phyloP scores from a whole-genome alignment of 2,329 filamentous ascomycete genomes.

The Claviceps sp. region DNA sequence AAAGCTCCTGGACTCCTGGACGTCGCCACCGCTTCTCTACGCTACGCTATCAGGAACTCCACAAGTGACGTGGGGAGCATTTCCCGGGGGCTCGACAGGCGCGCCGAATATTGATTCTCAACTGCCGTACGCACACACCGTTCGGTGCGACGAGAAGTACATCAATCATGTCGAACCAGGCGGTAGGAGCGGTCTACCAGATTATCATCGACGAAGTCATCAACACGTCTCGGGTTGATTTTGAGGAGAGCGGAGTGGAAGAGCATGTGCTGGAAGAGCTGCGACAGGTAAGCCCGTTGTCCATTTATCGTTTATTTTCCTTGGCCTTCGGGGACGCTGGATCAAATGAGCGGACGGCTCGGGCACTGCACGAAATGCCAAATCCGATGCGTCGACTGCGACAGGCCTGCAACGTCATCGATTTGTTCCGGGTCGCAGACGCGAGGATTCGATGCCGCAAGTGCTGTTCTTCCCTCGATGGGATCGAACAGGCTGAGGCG shows the following conservation, averaged over 20 bases:
- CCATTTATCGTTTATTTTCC: not conserved
- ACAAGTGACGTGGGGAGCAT: not conserved
- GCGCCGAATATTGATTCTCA: not conserved
- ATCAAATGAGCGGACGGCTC: not conserved
- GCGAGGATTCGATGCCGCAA: no score
- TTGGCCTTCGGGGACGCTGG: not conserved
- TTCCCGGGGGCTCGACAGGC: not conserved
- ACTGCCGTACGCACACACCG: slow-evolving; percentile 3
- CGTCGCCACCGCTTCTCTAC: not conserved
- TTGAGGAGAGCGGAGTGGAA: slow-evolving; percentile 91
- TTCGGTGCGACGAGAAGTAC: slow-evolving; percentile 1
- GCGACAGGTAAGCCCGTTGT: slow-evolving; percentile 55
- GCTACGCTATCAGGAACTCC: not conserved
- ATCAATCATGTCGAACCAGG: slow-evolving; percentile 41
- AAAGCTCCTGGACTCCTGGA: not conserved
- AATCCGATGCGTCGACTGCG: not conserved
- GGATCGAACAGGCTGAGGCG: not conserved
- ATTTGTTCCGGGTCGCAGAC: no score
- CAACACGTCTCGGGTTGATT: slow-evolving; percentile 82
- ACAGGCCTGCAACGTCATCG: no score
- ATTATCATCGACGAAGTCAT: slow-evolving; percentile 74
- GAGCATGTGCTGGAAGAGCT: slow-evolving; percentile 76
- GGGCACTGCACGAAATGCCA: not conserved
- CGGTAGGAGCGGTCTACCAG: slow-evolving; percentile 67
- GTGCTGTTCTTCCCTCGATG: no score